Evolutionary conservation across 305 asterid species (phyloP).

Genomic region (Caryopteris hybrid): DNA sequence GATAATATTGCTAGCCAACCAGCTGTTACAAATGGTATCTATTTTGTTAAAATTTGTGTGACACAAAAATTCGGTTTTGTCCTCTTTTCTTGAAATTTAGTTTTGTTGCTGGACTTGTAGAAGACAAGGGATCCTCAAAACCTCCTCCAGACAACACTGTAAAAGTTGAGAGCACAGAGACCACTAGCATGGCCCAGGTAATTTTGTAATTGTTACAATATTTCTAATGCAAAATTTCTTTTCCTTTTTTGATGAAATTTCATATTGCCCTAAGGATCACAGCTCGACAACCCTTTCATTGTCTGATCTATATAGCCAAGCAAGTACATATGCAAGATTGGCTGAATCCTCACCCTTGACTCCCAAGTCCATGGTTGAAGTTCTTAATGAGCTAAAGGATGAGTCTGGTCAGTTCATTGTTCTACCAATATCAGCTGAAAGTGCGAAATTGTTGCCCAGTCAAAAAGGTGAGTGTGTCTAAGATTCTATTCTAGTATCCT

Average conservation of each 20-base stretch:
- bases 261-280: constrained; percentile 36
- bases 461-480: constrained; percentile 40
- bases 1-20: constrained; percentile 46
- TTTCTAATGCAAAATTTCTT: not conserved
- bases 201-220: not conserved
- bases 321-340: constrained; percentile 57
- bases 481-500: not conserved
- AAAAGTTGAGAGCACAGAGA: constrained; percentile 28
- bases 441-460: constrained; percentile 65
- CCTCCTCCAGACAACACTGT: constrained; percentile 31
- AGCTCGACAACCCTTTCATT: constrained; percentile 31
- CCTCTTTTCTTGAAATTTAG: constrained; percentile 1
- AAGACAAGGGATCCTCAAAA: constrained; percentile 30
- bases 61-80: not conserved
- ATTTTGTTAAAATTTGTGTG: not conserved
- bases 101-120: constrained; percentile 23
- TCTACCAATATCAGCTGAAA: constrained; percentile 89
- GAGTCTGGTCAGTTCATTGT: constrained; percentile 70
- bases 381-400: constrained; percentile 63
- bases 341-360: constrained; percentile 41
- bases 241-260: constrained; percentile 5
- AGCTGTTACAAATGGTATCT: constrained; percentile 34
- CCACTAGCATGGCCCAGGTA: constrained; percentile 42
- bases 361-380: constrained; percentile 40
- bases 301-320: constrained; percentile 60